Evolutionary conservation across 495 filamentous ascomycete species (phyloP).

Genomic region (Aspergillus avenaceus): DNA sequence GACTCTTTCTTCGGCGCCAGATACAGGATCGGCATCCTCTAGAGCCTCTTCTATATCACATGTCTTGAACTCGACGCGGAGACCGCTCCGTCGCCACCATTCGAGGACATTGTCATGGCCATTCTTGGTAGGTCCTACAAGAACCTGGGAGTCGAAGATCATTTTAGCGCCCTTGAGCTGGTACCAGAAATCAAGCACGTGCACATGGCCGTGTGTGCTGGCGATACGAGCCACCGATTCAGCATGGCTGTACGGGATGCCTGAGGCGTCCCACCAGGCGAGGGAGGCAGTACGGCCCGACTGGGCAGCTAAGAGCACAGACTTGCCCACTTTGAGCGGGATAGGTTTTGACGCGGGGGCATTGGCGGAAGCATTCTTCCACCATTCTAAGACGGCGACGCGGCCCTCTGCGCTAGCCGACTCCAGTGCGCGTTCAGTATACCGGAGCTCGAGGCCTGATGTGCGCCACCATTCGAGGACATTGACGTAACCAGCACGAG

Average conservation of each 20-base stretch:
- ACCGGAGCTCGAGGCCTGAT: slow-evolving; percentile 74
- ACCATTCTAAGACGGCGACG: slow-evolving; percentile 85
- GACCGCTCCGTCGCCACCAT: slow-evolving; percentile 81
- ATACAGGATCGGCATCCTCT: slow-evolving; percentile 72
- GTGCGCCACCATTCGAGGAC: slow-evolving; percentile 90
- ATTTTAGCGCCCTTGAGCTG: slow-evolving; percentile 75
- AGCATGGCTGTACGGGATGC: slow-evolving; percentile 67
- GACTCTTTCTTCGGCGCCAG: slow-evolving; percentile 59
- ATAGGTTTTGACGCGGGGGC: slow-evolving; percentile 32
- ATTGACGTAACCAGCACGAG: slow-evolving; percentile 72
- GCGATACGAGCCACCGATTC: slow-evolving; percentile 80
- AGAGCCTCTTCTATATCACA: slow-evolving; percentile 94
- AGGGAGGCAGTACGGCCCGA: slow-evolving; percentile 67
- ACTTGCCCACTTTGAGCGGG: slow-evolving; percentile 72
- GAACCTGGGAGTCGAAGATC: slow-evolving; percentile 82
- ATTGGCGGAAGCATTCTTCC: slow-evolving; percentile 58
- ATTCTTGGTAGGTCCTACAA: slow-evolving; percentile 83
- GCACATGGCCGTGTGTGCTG: slow-evolving; percentile 78
- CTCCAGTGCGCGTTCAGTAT: slow-evolving; percentile 81
- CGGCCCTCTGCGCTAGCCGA: slow-evolving; percentile 79
- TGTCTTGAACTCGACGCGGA: slow-evolving; percentile 85
- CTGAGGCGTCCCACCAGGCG: slow-evolving; percentile 78
- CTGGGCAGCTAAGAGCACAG: slow-evolving; percentile 75
- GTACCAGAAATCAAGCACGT: slow-evolving; percentile 79
- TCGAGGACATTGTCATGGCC: slow-evolving; percentile 79